A percentile compares a stretch with the other conserved stretches of the same genome.
phyloP scores from a whole-genome alignment of 2,329 filamentous ascomycete species.

The Lasiodiplodia citricola region DNA sequence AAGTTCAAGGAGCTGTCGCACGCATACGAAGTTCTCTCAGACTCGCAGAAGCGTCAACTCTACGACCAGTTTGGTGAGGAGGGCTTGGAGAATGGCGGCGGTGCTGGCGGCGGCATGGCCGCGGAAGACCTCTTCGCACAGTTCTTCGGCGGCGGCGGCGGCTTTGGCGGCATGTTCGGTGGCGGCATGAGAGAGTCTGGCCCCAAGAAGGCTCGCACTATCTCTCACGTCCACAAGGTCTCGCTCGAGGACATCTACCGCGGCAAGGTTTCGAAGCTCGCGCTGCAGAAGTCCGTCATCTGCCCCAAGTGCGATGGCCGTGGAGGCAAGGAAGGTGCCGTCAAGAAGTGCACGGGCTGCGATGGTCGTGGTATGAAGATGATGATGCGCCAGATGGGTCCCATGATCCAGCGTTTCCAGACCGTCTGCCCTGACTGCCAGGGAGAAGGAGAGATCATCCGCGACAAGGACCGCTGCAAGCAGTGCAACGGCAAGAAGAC shows the following conservation, averaged over 20 bases:
- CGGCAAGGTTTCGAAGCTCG: constrained; percentile 96
- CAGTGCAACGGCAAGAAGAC: constrained; percentile 97
- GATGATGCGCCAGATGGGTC: constrained; percentile 99
- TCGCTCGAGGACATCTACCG: constrained; percentile 97
- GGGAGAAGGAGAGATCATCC: constrained; percentile 95
- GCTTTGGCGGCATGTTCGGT: constrained; percentile 69
- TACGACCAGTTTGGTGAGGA: constrained; percentile 99
- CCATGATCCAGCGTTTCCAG: constrained; percentile 99
- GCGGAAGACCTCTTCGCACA: constrained; percentile 96
- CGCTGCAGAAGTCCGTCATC: constrained; percentile 95
- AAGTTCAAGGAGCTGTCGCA: constrained; percentile 99
- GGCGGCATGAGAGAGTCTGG: constrained; percentile 80
- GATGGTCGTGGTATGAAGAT: constrained; percentile 98
- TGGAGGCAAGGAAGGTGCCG: constrained; percentile 96
- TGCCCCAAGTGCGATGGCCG: constrained; percentile 93
- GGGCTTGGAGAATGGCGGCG: constrained; percentile 82
- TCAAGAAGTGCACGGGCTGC: constrained; percentile 88
- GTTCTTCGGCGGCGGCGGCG: constrained; percentile 80
- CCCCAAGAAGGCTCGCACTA: constrained; percentile 90
- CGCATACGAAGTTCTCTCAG: constrained; percentile 93
- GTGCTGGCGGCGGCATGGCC: constrained; percentile 81
- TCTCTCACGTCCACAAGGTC: constrained; percentile 98
- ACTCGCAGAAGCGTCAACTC: constrained; percentile 85
- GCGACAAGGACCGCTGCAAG: constrained; percentile 98
- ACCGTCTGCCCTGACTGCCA: constrained; percentile 98